Evolutionary conservation across 495 filamentous ascomycete species (phyloP).

Genomic region (Xylaria cubensis): DNA sequence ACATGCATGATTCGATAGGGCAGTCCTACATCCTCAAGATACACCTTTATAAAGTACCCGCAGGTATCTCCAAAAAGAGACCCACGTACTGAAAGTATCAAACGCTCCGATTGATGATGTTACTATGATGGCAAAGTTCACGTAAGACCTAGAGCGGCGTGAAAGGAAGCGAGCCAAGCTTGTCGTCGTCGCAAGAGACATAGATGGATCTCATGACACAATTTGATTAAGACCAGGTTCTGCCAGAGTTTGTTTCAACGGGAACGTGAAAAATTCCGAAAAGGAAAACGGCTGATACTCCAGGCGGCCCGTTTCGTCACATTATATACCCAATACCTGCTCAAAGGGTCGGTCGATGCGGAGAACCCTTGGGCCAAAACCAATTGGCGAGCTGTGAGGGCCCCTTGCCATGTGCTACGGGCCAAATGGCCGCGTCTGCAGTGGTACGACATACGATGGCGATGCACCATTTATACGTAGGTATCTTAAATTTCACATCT

Average conservation of each 20-base stretch:
- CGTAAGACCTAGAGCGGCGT: background rate
- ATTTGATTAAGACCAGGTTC: background rate
- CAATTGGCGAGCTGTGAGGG: slow-evolving; percentile 9
- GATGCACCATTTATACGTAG: background rate
- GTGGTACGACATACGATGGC: slow-evolving; percentile 20
- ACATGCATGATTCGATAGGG: background rate
- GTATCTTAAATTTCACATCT: background rate
- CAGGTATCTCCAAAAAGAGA: background rate
- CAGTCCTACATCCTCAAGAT: background rate
- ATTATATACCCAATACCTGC: background rate
- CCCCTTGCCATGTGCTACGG: slow-evolving; percentile 18
- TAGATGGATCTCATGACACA: background rate
- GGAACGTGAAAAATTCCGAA: slow-evolving; percentile 1
- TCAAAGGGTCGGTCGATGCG: background rate
- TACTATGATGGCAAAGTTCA: background rate
- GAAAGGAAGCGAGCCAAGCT: background rate
- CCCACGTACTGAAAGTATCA: background rate
- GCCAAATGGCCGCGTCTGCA: slow-evolving; percentile 20
- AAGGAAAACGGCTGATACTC: slow-evolving; percentile 5
- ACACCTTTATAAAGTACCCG: background rate
- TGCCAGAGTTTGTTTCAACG: slow-evolving; percentile 16
- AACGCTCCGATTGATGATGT: background rate
- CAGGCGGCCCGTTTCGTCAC: slow-evolving; percentile 13
- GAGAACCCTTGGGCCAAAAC: background rate
- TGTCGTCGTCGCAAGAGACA: background rate